Evolutionary conservation across 257 asterid genomes (phyloP), one percentile per base, ranked within the genome.

Genomic region (Henckelia pumila): DNA sequence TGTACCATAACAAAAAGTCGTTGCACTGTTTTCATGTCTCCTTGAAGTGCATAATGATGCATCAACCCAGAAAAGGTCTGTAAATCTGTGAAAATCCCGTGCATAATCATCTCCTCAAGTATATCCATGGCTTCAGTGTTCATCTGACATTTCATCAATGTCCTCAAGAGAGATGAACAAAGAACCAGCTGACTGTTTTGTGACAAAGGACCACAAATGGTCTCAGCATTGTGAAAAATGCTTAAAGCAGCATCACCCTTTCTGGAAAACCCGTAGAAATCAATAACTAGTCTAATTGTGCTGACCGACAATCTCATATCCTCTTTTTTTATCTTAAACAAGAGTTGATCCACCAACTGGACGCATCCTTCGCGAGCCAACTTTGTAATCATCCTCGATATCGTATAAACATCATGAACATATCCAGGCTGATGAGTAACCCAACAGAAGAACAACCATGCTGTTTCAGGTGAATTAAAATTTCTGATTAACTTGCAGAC

Each of bases 381-480:
- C 78, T 84, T 93, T 71, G 91, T 69, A 55, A 88, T 82, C 91
- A 85, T 93, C 71, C 95, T 86, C 25, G 96, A 90, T 44, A 85
- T 68, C 3, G 96, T 82, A 86, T 93, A 93, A 56, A 87, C 80
- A 71, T 93, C 91, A 59, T 93, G 99, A 69, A 81, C 86, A 35
- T 82, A 88, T 17, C 83, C 85, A 2, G 97, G 96, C 61, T 90
- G 99, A 75, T 61, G 81, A 59, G 95, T 79, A 30, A 90, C 92
- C 99, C 99, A 90, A 73, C 85, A 73, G 83, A 93, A 90, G 80
- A 90, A 93, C 30, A 80, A 30, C 97, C 97, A 90, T 6, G 95
- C 84, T 25, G 89, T 90, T 77, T 93, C 92, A 4, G 95, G 85
- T 35, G 87, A 86, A 55, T 73, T 84, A 67, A 90, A 81, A 71